Percentiles rank a stretch among this genome's conserved stretches.
Evolutionary conservation across 2,329 filamentous ascomycete genomes (phyloP).

Genomic region (Paraconiothyrium sp.): DNA sequence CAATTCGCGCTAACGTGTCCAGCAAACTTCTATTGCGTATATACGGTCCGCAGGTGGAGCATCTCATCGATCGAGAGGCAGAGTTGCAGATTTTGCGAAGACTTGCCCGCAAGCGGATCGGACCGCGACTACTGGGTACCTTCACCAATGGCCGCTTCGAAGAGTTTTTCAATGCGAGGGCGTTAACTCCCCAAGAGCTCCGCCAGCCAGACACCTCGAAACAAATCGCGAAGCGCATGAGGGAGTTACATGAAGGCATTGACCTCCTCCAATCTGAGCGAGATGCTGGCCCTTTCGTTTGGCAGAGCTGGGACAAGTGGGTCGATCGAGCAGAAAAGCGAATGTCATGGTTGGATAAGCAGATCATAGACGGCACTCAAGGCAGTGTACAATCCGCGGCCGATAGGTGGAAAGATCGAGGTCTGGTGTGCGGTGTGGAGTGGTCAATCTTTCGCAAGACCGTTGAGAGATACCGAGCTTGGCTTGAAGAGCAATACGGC

Average conservation of each 20-base stretch:
- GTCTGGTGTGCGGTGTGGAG: conserved; percentile 82
- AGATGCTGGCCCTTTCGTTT: conserved; percentile 81
- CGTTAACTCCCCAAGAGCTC: conserved; percentile 79
- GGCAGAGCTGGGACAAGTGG: conserved; percentile 96
- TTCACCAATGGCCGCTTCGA: conserved; percentile 97
- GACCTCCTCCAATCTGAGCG: conserved; percentile 83
- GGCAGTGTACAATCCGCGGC: conserved; percentile 48
- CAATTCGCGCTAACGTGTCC: conserved; percentile 22
- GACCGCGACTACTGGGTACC: conserved; percentile 87
- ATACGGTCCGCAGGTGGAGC: conserved; percentile 94
- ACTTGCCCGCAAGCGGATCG: conserved; percentile 90
- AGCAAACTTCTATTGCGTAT: conserved; percentile 87
- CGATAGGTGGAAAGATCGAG: conserved; percentile 72
- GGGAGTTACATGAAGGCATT: conserved; percentile 93
- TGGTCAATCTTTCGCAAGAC: conserved; percentile 81
- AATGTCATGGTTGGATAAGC: conserved; percentile 66
- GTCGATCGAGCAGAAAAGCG: conserved; percentile 72
- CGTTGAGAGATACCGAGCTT: conserved; percentile 79
- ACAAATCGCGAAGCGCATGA: conserved; percentile 97
- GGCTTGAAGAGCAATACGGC: conserved; percentile 77
- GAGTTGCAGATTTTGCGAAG: conserved; percentile 88
- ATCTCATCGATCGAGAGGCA: conserved; percentile 91
- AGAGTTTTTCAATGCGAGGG: conserved; percentile 86
- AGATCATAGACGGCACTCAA: conserved; percentile 59
- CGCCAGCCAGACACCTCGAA: conserved; percentile 83